Evolutionary conservation across 2,329 filamentous ascomycete genomes (phyloP).

Genomic region (Diaporthe sp.): DNA sequence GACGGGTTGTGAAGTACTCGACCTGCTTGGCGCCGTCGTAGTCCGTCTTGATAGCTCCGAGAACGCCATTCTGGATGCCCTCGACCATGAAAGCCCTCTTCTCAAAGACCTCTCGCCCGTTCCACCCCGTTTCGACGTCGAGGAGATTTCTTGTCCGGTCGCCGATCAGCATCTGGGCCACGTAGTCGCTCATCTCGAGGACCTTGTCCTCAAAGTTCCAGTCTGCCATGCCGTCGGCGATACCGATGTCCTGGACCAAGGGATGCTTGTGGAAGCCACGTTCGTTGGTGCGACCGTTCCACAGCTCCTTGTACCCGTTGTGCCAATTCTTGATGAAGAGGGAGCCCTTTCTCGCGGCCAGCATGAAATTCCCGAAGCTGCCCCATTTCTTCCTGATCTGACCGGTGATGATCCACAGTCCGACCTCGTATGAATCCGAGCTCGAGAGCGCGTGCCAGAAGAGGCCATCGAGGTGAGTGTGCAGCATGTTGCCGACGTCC

Average conservation of each 20-base stretch:
- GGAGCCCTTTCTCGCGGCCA: slow-evolving; percentile 57
- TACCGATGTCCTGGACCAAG: slow-evolving; percentile 5
- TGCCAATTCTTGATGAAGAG: slow-evolving; percentile 61
- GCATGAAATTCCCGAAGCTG: slow-evolving; percentile 36
- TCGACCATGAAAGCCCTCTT: slow-evolving; percentile 15
- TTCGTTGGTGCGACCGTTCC: slow-evolving; percentile 48
- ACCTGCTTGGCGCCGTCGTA: slow-evolving; percentile 29
- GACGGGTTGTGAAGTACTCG: slow-evolving; percentile 26
- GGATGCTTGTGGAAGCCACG: slow-evolving; percentile 49
- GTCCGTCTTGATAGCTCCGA: slow-evolving; percentile 9
- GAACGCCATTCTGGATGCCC: slow-evolving; percentile 6
- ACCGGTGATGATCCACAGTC: slow-evolving; percentile 49
- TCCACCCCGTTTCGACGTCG: slow-evolving; percentile 3
- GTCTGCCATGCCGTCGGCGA: slow-evolving; percentile 21
- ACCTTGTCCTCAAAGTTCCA: slow-evolving; percentile 16
- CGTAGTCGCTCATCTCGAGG: slow-evolving; percentile 29
- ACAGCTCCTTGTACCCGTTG: slow-evolving; percentile 53
- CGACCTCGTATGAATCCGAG: slow-evolving; percentile 51
- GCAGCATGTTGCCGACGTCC: slow-evolving; percentile 55
- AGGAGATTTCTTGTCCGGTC: slow-evolving; percentile 18
- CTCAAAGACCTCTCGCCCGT: slow-evolving; percentile 8
- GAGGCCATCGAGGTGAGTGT: slow-evolving; percentile 51
- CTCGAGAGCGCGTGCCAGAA: slow-evolving; percentile 52
- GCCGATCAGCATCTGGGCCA: slow-evolving; percentile 24
- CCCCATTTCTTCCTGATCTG: slow-evolving; percentile 29